These are phyloP conservation scores for Fusarium coicis DNA, from an alignment of 2,329 filamentous ascomycete species.

Conservation along the genomic window DNA sequence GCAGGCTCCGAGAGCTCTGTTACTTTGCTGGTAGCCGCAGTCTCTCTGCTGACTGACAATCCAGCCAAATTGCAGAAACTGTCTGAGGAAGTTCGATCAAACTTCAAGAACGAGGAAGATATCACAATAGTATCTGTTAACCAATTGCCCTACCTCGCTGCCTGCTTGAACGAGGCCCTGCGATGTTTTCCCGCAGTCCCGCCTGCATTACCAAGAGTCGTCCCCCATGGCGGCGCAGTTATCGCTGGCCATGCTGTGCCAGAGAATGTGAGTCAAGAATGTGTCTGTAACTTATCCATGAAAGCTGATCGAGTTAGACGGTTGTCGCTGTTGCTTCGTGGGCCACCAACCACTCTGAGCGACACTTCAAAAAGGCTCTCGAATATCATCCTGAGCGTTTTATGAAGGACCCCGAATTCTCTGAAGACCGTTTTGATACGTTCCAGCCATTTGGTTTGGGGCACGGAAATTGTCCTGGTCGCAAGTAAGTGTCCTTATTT, in stretches of 20 bases:
- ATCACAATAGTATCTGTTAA: background rate
- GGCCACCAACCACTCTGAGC: background rate
- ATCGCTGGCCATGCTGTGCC: background rate
- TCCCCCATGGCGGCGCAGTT: background rate
- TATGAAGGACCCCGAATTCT: background rate
- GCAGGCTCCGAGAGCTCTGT: background rate
- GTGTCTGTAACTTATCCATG: fast-evolving
- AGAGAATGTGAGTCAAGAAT: background rate
- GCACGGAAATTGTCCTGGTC: background rate
- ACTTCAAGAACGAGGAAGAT: background rate
- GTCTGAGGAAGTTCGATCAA: background rate
- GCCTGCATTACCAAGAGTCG: background rate
- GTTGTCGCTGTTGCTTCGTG: background rate
- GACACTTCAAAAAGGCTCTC: background rate
- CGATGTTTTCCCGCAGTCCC: background rate
- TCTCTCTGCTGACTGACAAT: background rate
- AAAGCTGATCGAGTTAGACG: background rate
- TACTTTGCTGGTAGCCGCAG: background rate
- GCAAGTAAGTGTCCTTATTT: background rate
- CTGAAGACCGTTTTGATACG: background rate
- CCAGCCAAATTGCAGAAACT: background rate
- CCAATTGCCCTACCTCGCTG: background rate
- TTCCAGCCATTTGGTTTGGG: background rate
- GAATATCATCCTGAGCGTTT: background rate
- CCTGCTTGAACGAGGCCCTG: background rate